Percentiles rank a stretch among this genome's conserved stretches.
Conservation (phyloP, 2,329 filamentous ascomycete species). For the Huntiella bhutanensis region DNA sequence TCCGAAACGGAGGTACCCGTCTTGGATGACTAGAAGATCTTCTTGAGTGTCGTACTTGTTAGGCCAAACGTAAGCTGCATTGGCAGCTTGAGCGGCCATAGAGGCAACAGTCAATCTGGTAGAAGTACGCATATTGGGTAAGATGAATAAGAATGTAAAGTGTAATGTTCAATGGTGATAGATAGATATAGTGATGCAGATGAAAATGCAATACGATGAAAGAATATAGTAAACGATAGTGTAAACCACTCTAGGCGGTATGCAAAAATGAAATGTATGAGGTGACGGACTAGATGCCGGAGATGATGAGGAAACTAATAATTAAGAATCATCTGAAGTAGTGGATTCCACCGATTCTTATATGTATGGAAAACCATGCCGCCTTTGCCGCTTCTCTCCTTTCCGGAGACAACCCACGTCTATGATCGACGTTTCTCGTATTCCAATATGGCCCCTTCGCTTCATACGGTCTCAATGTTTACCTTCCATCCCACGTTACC, state of each 20-base stretch:
- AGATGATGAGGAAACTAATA: too few species aligned
- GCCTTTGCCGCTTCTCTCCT: too few species aligned
- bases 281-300: too few species aligned
- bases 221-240: background rate
- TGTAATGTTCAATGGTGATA: background rate
- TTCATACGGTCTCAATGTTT: too few species aligned
- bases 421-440: too few species aligned
- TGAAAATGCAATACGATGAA: background rate
- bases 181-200: background rate
- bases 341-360: too few species aligned
- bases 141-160: background rate
- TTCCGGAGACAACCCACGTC: too few species aligned
- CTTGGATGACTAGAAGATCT: constrained; percentile 13
- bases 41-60: constrained; percentile 14
- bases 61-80: constrained; percentile 13
- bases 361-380: too few species aligned
- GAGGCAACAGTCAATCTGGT: background rate
- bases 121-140: background rate
- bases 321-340: too few species aligned
- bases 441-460: too few species aligned
- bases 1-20: constrained; percentile 13
- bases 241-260: background rate
- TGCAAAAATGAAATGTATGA: too few species aligned
- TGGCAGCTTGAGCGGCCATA: constrained; percentile 4
- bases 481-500: too few species aligned